phyloP scores from a whole-genome alignment of 129 eudicot species.

The Saposhnikovia divaricata region DNA sequence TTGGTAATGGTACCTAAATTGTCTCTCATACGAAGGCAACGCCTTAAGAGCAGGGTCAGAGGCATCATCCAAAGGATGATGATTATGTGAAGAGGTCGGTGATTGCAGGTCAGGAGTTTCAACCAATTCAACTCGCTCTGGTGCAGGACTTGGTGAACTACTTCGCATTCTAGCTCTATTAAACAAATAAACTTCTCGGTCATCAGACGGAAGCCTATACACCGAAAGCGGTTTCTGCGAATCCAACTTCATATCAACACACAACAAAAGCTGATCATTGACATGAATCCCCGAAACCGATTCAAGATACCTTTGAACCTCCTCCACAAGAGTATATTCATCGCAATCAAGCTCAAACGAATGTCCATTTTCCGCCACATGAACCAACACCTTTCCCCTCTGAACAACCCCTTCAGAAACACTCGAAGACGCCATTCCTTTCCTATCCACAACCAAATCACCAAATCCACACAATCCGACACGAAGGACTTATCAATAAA shows the following conservation, averaged over 20 bases:
- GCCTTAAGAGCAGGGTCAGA: slow-evolving; percentile 87
- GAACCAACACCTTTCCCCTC: slow-evolving; percentile 73
- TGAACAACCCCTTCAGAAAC: slow-evolving; percentile 43
- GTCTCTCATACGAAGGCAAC: slow-evolving; percentile 77
- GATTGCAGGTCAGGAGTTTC: slow-evolving; percentile 51
- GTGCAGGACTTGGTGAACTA: slow-evolving; percentile 54
- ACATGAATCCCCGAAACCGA: slow-evolving; percentile 53
- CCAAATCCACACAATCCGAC: slow-evolving; percentile 10
- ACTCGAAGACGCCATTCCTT: slow-evolving; percentile 62
- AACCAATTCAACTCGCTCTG: slow-evolving; percentile 42
- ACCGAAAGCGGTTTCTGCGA: slow-evolving; percentile 59
- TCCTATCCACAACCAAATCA: neutral
- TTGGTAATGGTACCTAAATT: slow-evolving; percentile 77
- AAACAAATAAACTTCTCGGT: slow-evolving; percentile 63
- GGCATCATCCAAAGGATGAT: slow-evolving; percentile 81
- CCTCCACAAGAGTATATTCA: slow-evolving; percentile 65
- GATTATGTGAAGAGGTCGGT: slow-evolving; percentile 43
- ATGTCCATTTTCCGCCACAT: slow-evolving; percentile 90
- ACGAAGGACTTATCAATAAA: neutral
- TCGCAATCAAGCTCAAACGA: slow-evolving; percentile 72
- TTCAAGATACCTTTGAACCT: slow-evolving; percentile 61
- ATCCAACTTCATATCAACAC: slow-evolving; percentile 76
- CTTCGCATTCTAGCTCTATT: slow-evolving; percentile 73
- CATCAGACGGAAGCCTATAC: slow-evolving; percentile 75
- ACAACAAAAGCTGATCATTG: slow-evolving; percentile 78